Percentiles rank a stretch among this genome's conserved stretches.
Conservation (phyloP, 140 eudicot genomes). For the Senecio squalidus region DNA sequence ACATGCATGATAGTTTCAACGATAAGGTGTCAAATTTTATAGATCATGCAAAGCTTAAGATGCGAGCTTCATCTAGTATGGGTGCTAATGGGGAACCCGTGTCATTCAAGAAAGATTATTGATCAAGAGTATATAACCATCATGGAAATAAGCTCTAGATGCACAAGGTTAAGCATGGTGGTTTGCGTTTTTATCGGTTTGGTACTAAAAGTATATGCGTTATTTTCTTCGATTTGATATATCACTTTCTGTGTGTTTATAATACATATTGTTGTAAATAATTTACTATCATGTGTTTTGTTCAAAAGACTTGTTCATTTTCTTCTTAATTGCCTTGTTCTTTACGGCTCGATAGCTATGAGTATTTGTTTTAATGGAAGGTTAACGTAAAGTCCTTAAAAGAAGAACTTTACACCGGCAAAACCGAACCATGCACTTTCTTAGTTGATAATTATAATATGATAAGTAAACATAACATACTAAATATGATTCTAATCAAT, state of each 20-base stretch:
- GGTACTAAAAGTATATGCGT: constrained; percentile 8
- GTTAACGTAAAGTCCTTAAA: too few species aligned
- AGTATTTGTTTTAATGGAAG: too few species aligned
- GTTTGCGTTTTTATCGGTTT: constrained; percentile 8
- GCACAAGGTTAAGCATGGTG: constrained; percentile 8
- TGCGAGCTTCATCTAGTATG: constrained; percentile 35
- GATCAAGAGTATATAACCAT: constrained; percentile 1
- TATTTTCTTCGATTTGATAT: not conserved
- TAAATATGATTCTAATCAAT: not conserved
- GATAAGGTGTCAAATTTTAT: constrained; percentile 49
- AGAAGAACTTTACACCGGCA: too few species aligned
- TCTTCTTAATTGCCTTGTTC: too few species aligned
- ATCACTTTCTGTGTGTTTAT: constrained; percentile 6
- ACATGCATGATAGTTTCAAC: constrained; percentile 44
- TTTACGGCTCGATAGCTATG: too few species aligned
- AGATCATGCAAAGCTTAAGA: constrained; percentile 37
- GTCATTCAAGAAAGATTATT: constrained; percentile 17
- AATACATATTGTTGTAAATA: not conserved
- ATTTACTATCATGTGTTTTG: not conserved
- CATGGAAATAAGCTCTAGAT: constrained; percentile 10
- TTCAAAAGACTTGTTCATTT: too few species aligned
- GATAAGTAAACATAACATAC: too few species aligned
- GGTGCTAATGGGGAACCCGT: constrained; percentile 20
- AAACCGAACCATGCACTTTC: not conserved
- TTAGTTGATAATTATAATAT: not conserved